A percentile compares a stretch with the other conserved stretches of the same genome.
phyloP scores from a whole-genome alignment of 257 asterid species.

The Solanum etuberosum region DNA sequence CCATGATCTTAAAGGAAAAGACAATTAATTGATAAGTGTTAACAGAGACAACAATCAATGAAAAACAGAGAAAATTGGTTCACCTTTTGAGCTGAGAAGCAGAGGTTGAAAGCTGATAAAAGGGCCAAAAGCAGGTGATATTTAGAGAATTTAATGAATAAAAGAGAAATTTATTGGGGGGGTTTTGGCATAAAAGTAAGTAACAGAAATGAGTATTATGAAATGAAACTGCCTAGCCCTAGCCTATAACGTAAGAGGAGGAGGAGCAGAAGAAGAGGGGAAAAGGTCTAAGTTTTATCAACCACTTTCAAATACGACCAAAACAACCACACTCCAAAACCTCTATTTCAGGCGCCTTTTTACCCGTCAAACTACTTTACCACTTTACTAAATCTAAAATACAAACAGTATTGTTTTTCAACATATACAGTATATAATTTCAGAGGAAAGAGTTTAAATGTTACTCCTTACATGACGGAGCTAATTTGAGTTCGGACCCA shows the following conservation, averaged over 20 bases:
- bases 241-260: background rate
- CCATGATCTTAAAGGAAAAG: background rate
- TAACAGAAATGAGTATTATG: background rate
- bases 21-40: background rate
- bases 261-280: background rate
- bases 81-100: slow-evolving; percentile 12
- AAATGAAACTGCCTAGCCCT: background rate
- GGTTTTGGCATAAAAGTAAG: background rate
- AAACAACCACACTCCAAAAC: slow-evolving; percentile 5
- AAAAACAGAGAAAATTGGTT: background rate
- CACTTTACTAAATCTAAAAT: background rate
- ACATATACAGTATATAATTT: too few species aligned
- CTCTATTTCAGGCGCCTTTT: slow-evolving; percentile 9
- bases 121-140: background rate
- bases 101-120: background rate
- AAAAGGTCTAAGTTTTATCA: background rate
- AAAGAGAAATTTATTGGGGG: background rate
- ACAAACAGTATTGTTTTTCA: background rate
- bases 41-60: background rate
- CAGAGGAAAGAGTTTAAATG: too few species aligned
- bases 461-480: too few species aligned
- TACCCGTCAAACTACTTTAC: slow-evolving; percentile 24
- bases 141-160: background rate
- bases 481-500: too few species aligned
- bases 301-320: slow-evolving; percentile 3